phyloP scores from a whole-genome alignment of 345 rosid species.

The Kandelia obovata region DNA sequence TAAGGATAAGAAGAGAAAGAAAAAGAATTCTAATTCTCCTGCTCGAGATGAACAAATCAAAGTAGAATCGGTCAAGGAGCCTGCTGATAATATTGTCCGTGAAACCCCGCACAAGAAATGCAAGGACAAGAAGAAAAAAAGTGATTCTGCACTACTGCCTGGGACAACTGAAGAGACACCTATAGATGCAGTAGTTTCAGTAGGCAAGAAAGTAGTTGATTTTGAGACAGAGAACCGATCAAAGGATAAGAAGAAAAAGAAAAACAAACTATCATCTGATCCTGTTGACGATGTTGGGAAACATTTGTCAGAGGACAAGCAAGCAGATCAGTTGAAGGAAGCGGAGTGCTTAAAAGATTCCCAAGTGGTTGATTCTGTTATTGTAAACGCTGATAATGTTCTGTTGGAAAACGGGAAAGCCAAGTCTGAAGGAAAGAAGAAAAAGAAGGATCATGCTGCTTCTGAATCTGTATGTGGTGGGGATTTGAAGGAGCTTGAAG shows the following conservation, averaged over 20 bases:
- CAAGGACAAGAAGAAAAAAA: conserved; percentile 47
- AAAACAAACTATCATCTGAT: conserved; percentile 25
- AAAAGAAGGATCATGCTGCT: conserved; percentile 13
- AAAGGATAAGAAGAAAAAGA: conserved; percentile 54
- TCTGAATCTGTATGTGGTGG: conserved; percentile 1
- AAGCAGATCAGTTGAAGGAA: neutral
- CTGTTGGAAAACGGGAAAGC: conserved; percentile 17
- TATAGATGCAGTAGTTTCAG: conserved; percentile 9
- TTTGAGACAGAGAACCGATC: conserved; percentile 26
- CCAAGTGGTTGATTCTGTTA: too few relatives aligned
- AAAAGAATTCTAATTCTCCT: conserved; percentile 19
- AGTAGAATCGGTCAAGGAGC: conserved; percentile 10
- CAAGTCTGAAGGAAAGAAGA: conserved; percentile 22
- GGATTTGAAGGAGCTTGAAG: conserved; percentile 3
- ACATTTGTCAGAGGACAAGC: conserved; percentile 10
- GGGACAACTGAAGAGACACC: conserved; percentile 23
- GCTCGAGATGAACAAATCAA: conserved; percentile 9
- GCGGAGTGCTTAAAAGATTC: too few relatives aligned
- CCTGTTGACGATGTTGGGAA: conserved; percentile 15
- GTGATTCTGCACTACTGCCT: conserved; percentile 18
- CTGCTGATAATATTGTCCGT: conserved; percentile 9
- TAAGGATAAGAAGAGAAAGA: conserved; percentile 21
- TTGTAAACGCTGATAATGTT: neutral
- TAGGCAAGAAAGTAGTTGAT: conserved; percentile 21
- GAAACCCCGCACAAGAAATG: conserved; percentile 24